Percentiles rank a stretch among this genome's conserved stretches.
These are phyloP conservation scores for Solanum piurae DNA, from an alignment of 257 asterid genomes.

Conservation along the genomic window DNA sequence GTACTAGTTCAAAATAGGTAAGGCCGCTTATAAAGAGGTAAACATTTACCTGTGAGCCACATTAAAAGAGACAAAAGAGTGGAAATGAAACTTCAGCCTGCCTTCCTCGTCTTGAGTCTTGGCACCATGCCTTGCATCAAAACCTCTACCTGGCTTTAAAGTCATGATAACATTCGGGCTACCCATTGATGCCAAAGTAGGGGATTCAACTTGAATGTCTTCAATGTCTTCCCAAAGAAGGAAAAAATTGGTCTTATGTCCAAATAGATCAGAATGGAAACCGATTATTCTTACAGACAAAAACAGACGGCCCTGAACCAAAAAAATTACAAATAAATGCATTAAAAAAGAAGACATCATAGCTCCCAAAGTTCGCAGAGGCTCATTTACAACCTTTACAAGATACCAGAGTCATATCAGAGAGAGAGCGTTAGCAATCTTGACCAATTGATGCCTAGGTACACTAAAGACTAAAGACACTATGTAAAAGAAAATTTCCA, in stretches of 20 bases:
- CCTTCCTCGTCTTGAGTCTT: conserved; percentile 81
- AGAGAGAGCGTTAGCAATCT: neutral
- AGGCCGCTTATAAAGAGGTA: neutral
- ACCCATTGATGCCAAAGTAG: conserved; percentile 95
- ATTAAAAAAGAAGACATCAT: neutral
- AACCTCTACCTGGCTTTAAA: conserved; percentile 76
- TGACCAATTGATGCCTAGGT: neutral
- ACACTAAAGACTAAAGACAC: neutral
- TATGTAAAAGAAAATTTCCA: neutral
- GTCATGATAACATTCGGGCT: conserved; percentile 81
- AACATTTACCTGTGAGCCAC: conserved; percentile 66
- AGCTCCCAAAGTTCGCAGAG: neutral
- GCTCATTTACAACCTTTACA: neutral
- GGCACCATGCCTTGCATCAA: conserved; percentile 94
- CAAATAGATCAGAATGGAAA: conserved; percentile 90
- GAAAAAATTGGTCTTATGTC: conserved; percentile 91
- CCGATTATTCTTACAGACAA: conserved; percentile 98
- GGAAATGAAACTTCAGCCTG: conserved; percentile 88
- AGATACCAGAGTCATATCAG: neutral
- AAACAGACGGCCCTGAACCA: conserved; percentile 84
- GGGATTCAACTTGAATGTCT: conserved; percentile 77
- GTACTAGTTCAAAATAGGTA: neutral
- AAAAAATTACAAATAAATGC: neutral
- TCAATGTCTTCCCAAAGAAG: conserved; percentile 98
- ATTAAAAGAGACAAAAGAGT: conserved; percentile 85